phyloP scores from a whole-genome alignment of 805 yeast genomes.

The Yarrowia sp. region DNA sequence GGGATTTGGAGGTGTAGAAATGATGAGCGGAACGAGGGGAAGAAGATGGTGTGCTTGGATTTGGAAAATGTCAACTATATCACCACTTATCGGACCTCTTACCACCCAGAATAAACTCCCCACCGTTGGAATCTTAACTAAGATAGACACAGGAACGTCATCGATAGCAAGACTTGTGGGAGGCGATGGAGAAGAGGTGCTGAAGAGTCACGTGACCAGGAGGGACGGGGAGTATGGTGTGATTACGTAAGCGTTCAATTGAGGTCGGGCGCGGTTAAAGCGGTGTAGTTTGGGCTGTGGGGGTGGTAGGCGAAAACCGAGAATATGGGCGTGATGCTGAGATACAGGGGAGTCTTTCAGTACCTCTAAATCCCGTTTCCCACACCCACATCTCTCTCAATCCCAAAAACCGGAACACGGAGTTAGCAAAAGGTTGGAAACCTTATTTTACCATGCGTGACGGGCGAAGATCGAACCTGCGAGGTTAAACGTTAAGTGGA shows the following conservation, averaged over 20 bases:
- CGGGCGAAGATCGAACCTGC: constrained; percentile 8
- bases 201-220: neutral
- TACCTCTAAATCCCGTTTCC: too few species aligned
- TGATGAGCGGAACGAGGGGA: neutral
- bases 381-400: too few species aligned
- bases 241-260: neutral
- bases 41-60: neutral
- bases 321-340: too few species aligned
- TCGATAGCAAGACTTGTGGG: constrained; percentile 11
- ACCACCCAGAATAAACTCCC: constrained; percentile 10
- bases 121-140: constrained; percentile 30
- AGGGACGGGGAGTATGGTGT: neutral
- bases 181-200: too few species aligned
- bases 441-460: neutral
- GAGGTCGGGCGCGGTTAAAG: neutral
- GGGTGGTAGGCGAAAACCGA: too few species aligned
- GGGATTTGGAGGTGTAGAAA: neutral
- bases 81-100: too few species aligned
- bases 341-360: too few species aligned
- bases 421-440: neutral
- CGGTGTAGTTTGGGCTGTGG: too few species aligned
- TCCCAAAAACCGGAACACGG: too few species aligned
- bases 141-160: constrained; percentile 29
- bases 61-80: neutral
- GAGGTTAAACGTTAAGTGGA: neutral